phyloP scores from a whole-genome alignment of 495 filamentous ascomycete genomes.

The Platismatia glauca region DNA sequence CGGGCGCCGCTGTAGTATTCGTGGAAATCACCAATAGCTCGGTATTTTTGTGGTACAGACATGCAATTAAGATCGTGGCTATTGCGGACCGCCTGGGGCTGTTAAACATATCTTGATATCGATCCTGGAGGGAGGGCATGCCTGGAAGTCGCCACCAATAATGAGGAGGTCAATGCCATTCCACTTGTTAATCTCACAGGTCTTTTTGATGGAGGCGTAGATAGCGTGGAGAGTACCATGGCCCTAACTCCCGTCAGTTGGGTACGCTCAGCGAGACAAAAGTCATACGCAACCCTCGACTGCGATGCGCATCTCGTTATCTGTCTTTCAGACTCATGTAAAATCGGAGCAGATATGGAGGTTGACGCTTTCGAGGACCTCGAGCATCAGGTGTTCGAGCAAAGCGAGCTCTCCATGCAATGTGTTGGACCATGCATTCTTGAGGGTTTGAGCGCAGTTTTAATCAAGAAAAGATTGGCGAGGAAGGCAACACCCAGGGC shows the following conservation, averaged over 20 bases:
- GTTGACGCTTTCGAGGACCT: not conserved
- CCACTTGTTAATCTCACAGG: slow-evolving; percentile 61
- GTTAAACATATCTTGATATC: slow-evolving; percentile 23
- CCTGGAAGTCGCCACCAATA: slow-evolving; percentile 87
- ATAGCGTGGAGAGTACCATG: slow-evolving; percentile 88
- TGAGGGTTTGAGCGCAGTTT: not conserved
- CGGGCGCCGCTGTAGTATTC: slow-evolving; percentile 78
- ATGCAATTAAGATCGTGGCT: slow-evolving; percentile 75
- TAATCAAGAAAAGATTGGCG: not conserved
- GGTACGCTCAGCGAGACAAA: not conserved
- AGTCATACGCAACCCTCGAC: slow-evolving; percentile 73
- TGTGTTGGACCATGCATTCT: not conserved
- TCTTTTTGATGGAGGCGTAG: slow-evolving; percentile 60
- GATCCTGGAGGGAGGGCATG: slow-evolving; percentile 27
- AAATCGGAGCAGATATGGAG: not conserved
- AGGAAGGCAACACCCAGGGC: not conserved
- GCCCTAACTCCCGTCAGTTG: slow-evolving; percentile 40
- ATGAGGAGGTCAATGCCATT: slow-evolving; percentile 71
- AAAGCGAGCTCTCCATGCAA: not conserved
- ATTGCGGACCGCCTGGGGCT: slow-evolving; percentile 68
- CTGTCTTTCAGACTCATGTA: not conserved
- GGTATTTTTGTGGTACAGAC: slow-evolving; percentile 77
- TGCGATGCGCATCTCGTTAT: slow-evolving; percentile 40
- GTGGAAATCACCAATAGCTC: slow-evolving; percentile 77
- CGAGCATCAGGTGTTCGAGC: not conserved